Evolutionary conservation across 1,284 basidiomycete genomes (phyloP), one percentile per base, ranked within the genome.

Genomic region (Mycosarcoma maydis): DNA sequence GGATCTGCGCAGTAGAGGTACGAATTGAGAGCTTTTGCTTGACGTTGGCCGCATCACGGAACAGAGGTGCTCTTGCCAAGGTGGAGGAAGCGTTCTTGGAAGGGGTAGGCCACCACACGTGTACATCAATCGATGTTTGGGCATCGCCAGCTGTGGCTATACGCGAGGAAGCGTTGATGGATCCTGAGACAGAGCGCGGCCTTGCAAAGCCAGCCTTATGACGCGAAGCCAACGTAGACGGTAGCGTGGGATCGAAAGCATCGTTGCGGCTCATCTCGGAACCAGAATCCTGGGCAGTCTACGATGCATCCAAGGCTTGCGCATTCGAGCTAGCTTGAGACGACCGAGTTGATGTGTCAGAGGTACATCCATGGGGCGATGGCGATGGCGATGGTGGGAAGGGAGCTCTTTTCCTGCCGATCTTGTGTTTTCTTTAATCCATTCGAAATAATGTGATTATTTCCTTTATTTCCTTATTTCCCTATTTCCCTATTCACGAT

Each of bases 1-100:
- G 41, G n/a, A 4, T 19, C 11, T 53, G 40, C 2, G 49, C 46
- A 6, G 62, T 43, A 1, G 45, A 46, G 16, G 44, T 7, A 11
- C 56, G 50, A 48, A 60, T 52, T 6, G 67, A 49, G 36, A 72
- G 60, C 36, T 65, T 69, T 29, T 60, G 55, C 40, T 73, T 73
- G 44, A 70, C 52, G 27, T 50, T 40, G 39, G 65, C 52, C 20
- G 60, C 65, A 41, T 73, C 70, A 17, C 71, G 48, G 37, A 73
- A 59, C 33, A 73, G 54, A 7, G 71, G 67, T 0, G 61, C 48
- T 32, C 59, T 47, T 4, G 65, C 56, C 29, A 72, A 27, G 23
- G 48, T 51, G 8, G 66, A 65, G 4, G 57, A 46, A 4, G 53
- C 40, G 16, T 24, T 47, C 62, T 72, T 72, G 26, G 44, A 32